Evolutionary conservation across 495 filamentous ascomycete genomes (phyloP), one percentile per base, ranked within the genome.

Genomic region (Neurospora sp.): DNA sequence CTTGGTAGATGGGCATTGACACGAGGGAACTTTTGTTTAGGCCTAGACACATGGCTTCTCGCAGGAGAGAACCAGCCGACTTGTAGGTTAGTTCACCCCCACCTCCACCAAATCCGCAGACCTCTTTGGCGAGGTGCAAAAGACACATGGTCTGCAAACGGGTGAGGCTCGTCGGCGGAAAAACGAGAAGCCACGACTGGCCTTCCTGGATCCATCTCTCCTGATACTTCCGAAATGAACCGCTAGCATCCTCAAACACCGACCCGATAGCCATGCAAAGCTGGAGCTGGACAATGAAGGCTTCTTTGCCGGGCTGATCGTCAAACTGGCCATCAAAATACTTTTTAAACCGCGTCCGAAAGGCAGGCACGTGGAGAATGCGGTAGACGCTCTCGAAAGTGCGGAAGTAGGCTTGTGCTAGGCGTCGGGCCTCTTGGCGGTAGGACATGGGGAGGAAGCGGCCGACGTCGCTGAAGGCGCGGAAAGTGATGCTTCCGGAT

Each of bases 191-290:
- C 89, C 89, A 93, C 68, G 85, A 85, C 61, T 88, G 87, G 1
- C 88, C 88, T 72, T 91, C 87, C 41, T 88, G 84, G 3, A 91
- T 83, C 91, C 91, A 93, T 74, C 87, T 83, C 22, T 86, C 78
- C 0, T 88, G 88, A 4, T 82, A 85, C 10, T 80, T 81, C 37
- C 89, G 86, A 35, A 85, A 79, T 37, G 84, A 78, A 45, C 80
- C 81, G 0, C 70, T 74, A 7, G 85, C 83, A 31, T 89, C 88
- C 70, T 91, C 87, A 31, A 85, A 84, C 76, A 85, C 84, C 22
- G 84, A 74, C 3, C 89, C 90, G 72, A 90, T 88, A 10, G 89
- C 88, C 76, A 92, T 84, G n/a, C 90, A 84, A 14, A 93, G 78
- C 72, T 92, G 85, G 4, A 93, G 76, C 72, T 90, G 89, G 3